Percentiles rank a stretch among this genome's conserved stretches.
Evolutionary conservation across 1,284 basidiomycete species (phyloP).

Genomic region (Cryptococcus sp.): DNA sequence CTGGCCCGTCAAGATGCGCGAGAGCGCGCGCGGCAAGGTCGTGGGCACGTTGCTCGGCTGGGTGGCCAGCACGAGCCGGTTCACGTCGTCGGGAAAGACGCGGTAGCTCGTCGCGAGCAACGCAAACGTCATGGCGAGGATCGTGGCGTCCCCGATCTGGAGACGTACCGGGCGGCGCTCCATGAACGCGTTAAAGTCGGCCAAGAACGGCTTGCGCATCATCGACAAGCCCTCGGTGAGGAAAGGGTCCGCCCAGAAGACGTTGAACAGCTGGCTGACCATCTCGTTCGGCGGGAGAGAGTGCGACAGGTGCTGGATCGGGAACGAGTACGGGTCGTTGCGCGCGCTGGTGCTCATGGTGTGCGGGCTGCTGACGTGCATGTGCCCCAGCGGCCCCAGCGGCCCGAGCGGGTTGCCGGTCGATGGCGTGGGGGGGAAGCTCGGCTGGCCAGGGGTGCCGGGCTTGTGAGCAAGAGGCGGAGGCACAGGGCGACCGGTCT

Average conservation of each 20-base stretch:
- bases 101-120: constrained; percentile 38
- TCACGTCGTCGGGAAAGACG: constrained; percentile 42
- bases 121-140: constrained; percentile 39
- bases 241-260: constrained; percentile 44
- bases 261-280: constrained; percentile 40
- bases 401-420: constrained; percentile 1
- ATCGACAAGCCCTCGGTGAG: constrained; percentile 44
- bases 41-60: constrained; percentile 1
- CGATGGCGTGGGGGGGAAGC: constrained; percentile 12
- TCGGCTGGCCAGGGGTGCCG: not conserved
- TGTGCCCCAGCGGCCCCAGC: not conserved
- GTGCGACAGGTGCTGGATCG: constrained; percentile 30
- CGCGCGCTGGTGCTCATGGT: constrained; percentile 2
- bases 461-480: constrained; percentile 3
- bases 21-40: constrained; percentile 19
- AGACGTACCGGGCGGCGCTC: constrained; percentile 26
- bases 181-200: constrained; percentile 33
- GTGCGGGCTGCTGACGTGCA: not conserved
- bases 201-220: constrained; percentile 38
- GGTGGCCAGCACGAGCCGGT: constrained; percentile 36
- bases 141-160: constrained; percentile 42
- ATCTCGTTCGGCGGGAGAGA: constrained; percentile 37
- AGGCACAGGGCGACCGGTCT: constrained; percentile 1
- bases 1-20: constrained; percentile 21
- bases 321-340: constrained; percentile 33